phyloP scores from a whole-genome alignment of 768 basidiomycete species.

The Boletus rufocinnamomeus region DNA sequence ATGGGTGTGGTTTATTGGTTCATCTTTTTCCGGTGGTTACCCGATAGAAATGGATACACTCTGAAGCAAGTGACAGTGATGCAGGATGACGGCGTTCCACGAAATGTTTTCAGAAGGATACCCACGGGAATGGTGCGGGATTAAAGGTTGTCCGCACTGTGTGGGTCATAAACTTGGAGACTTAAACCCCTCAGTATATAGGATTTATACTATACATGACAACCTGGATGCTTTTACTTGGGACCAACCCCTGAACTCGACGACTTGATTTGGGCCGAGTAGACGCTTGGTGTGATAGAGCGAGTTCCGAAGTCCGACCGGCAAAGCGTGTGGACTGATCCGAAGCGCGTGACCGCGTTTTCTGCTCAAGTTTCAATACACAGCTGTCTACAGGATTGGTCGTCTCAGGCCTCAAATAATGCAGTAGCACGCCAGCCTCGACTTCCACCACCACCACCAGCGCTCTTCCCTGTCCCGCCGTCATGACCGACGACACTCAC shows the following conservation, averaged over 20 bases:
- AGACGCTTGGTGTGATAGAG: not conserved
- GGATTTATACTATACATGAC: not conserved
- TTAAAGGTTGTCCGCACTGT: not conserved
- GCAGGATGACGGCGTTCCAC: slow-evolving; percentile 60
- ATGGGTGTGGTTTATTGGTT: slow-evolving; percentile 61
- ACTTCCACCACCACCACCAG: slow-evolving; percentile 4
- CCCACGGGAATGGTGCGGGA: slow-evolving; percentile 11
- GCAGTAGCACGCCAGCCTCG: slow-evolving; percentile 22
- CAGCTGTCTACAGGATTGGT: slow-evolving; percentile 29
- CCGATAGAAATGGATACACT: slow-evolving; percentile 48
- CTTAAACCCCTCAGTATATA: not conserved
- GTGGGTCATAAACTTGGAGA: not conserved
- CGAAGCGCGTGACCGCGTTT: slow-evolving; percentile 16
- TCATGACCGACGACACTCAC: slow-evolving; percentile 27
- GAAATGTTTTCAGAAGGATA: slow-evolving; percentile 51
- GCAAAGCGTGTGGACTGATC: not conserved
- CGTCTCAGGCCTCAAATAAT: slow-evolving; percentile 24
- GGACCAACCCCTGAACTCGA: not conserved
- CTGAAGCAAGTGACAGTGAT: slow-evolving; percentile 48
- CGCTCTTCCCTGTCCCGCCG: not conserved
- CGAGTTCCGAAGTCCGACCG: slow-evolving; percentile 14
- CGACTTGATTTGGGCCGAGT: not conserved
- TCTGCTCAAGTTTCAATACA: slow-evolving; percentile 20
- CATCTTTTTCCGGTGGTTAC: slow-evolving; percentile 51
- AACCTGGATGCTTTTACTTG: not conserved